Percentiles rank a stretch among this genome's conserved stretches.
These are phyloP conservation scores for Tricholomella constricta DNA, from an alignment of 768 basidiomycete genomes.

Conservation along the genomic window DNA sequence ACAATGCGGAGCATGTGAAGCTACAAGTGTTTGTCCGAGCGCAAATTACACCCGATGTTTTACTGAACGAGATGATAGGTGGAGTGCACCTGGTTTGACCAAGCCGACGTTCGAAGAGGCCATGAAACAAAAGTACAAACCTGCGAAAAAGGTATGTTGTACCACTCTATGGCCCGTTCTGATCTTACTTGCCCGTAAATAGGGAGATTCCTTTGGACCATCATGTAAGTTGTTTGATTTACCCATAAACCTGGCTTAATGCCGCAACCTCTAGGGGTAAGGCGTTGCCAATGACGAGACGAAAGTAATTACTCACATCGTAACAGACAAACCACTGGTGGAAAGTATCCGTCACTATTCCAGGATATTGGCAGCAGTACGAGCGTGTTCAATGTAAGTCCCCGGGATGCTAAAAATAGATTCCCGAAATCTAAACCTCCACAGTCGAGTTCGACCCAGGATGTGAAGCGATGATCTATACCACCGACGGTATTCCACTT, in stretches of 20 bases:
- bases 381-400: conserved; percentile 82
- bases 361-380: conserved; percentile 76
- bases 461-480: conserved; percentile 94
- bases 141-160: conserved; percentile 66
- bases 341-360: conserved; percentile 82
- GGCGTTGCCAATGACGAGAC: neutral
- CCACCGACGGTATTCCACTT: conserved; percentile 71
- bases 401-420: neutral
- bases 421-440: neutral
- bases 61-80: conserved; percentile 37
- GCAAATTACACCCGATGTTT: neutral
- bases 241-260: too few relatives aligned
- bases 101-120: conserved; percentile 92
- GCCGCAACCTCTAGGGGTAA: neutral
- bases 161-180: too few relatives aligned
- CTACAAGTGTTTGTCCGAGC: conserved; percentile 58
- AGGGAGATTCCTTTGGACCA: conserved; percentile 88
- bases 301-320: neutral
- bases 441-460: conserved; percentile 95
- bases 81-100: conserved; percentile 84
- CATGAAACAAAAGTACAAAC: conserved; percentile 76
- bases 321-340: conserved; percentile 93
- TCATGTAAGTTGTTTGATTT: conserved; percentile 65
- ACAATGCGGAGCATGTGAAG: conserved; percentile 65
- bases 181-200: neutral